Evolutionary conservation across 306 rosid species (phyloP), one percentile per base, ranked within the genome.

Genomic region (Phaseolus lunatus): DNA sequence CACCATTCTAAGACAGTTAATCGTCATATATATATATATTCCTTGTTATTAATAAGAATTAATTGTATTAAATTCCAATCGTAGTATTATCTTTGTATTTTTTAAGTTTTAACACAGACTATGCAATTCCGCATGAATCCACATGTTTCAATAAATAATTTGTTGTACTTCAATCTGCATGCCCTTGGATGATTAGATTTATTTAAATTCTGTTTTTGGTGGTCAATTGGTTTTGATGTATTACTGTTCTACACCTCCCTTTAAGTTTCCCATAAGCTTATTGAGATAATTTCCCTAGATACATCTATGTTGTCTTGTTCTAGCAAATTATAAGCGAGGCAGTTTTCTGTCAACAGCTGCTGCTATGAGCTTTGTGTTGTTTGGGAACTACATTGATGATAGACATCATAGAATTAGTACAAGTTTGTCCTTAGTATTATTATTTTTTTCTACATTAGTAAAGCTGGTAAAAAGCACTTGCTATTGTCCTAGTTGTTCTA

Each of bases 11-110:
- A 24, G 16, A 53, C 59, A 56, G 14, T 68, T 53, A 37, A 70
- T 61, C 33, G 41, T 77, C 74, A 22, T 64, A 41, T 47, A 22
- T 52, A 4, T 70, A 71, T 82, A 49, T 82, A 54, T 71, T 53
- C 62, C 47, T 82, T 71, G 35, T 74, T 29, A 13, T 54, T 14
- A 23, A 52, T 65, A 53, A 69, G 23, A 43, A 24, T 61, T 1
- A 31, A 18, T 31, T 78, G 65, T 63, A 13, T 75, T 33, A 54
- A 64, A 62, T 52, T 47, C 73, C 27, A 66, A 43, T 26, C 39
- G 76, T 67, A 35, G n/a, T 29, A 24, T 23, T 43, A 35, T 13
- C 61, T 23, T 3, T 29, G 26, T 52, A 39, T 39, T 39, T 39
- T 39, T 9, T 37, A 37, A 37, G 44, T 39, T 39, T 39, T 44